Base-by-base conservation (phyloP, 2,329 filamentous ascomycete genomes). In the Lomentospora prolificans region DNA sequence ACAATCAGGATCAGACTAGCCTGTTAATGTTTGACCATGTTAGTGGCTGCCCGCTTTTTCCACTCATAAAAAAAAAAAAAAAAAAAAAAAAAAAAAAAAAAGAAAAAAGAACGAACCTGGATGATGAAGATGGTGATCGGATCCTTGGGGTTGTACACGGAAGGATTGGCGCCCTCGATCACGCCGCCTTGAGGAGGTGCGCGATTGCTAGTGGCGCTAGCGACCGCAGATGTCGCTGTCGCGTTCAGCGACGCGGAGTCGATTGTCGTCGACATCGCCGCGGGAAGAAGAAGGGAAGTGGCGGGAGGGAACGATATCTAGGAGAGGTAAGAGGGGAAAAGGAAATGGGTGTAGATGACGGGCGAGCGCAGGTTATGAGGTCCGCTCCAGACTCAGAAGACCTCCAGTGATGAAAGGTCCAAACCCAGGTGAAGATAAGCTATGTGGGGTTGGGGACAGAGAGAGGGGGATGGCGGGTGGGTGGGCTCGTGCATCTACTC, bases 61-160 rank as follows among this genome's bases (percentile, higher is more conserved):
- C n/a, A 50, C 28, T 22, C 27, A 12, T 7, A 46, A 31, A 8
- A 19, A 19, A 5, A 3, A 27, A 24, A 39, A 12, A 7, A 4
- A 39, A 30, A 9, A 8, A 30, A 9, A 17, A 31, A 7, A 14
- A 19, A 51, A 50, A 44, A 46, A 51, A 28, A 24, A 31, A 28
- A 53, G 30, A 41, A 7, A 6, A n/a, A 1, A 10, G 7, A 9
- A 59, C 66, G 46, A 62, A 74, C 73, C 81, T 90, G 86, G 51
- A 90, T 86, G 63, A 90, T 89, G 69, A 91, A 90, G 50, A 89
- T 69, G 50, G 82, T 81, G 59, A 91, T 84, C 5, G 87, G 88
- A 61, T 90, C 85, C 57, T 80, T 85, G 9, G 84, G 64, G 62
- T 86, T 82, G 70, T 86, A 90, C 28, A 78, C 66, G 28, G 85